Evolutionary conservation across 208 protist species (phyloP), one percentile per base, ranked within the genome.

Genomic region (Trypanosoma conorhini): DNA sequence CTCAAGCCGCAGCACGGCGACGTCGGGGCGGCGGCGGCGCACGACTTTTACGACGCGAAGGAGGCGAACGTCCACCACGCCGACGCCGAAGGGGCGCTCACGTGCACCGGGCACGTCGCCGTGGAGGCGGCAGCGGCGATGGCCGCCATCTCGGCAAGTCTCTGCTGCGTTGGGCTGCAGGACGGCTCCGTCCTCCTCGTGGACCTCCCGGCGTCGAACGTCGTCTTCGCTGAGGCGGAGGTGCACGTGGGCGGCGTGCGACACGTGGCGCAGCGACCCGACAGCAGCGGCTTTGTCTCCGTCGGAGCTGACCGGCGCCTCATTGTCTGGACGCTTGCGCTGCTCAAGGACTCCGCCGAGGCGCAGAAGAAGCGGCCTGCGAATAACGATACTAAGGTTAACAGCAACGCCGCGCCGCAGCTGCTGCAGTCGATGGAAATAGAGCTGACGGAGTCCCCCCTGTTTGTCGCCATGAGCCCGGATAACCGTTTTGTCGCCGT

Each of bases 401-500:
- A 55, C 19, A 72, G 21, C 60, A 65, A 52, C 15, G 21, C 67
- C 21, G 58, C 74, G 64, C 76, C 75, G 28, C 87, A 83, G 35
- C 76, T 97, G 26, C 55, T 92, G 38, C 81, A 83, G 66, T 78
- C 77, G 30, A 79, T 87, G 55, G 96, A 97, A 51, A 79, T 99
- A 17, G 89, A 99, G 71, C 81, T 99, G 56, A 89, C 85, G 15
- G 97, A 99, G 72, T 82, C 96, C 46, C 93, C 99, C 8, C 75
- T 99, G 13, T 82, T 78, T 58, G 81, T 98, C n/a, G 63, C 46
- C 33, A 91, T 84, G 76, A 95, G 84, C 51, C 76, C 85, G 9
- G 87, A 99, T 64, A 79, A 77, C 5, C 89, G 89, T 52, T 95
- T 92, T 70, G 77, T 98, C n/a, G 96, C 92, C 0, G 93, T 99